Conservation (phyloP, 140 eudicot genomes). For the Anethum foeniculum region DNA sequence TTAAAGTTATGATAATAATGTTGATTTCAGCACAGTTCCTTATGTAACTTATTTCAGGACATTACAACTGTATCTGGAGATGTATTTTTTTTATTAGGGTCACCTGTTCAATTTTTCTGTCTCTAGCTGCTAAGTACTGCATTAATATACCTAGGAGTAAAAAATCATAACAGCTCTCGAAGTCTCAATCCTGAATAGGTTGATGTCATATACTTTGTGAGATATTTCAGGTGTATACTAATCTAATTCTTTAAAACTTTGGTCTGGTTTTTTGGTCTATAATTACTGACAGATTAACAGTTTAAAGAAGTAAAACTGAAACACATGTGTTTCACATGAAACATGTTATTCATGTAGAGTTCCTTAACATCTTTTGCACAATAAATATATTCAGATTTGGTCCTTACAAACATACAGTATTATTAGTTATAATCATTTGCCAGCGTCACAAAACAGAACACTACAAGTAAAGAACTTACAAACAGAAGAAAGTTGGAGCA, state of each 20-base stretch:
- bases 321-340: background rate
- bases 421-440: background rate
- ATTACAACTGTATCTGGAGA: too few relatives aligned
- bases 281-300: background rate
- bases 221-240: background rate
- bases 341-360: background rate
- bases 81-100: background rate
- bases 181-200: background rate
- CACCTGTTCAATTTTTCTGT: background rate
- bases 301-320: background rate
- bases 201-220: background rate
- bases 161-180: background rate
- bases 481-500: background rate
- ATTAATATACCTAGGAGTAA: background rate
- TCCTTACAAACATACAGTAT: background rate
- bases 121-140: background rate
- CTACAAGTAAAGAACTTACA: slow-evolving; percentile 1
- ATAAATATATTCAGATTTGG: too few relatives aligned
- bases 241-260: too few relatives aligned
- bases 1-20: background rate
- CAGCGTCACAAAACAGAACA: background rate
- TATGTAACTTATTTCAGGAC: background rate
- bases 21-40: background rate
- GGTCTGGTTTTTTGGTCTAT: background rate
- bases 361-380: too few relatives aligned